phyloP scores from a whole-genome alignment of 2,329 filamentous ascomycete species.

The Pestalotiopsis sp. region DNA sequence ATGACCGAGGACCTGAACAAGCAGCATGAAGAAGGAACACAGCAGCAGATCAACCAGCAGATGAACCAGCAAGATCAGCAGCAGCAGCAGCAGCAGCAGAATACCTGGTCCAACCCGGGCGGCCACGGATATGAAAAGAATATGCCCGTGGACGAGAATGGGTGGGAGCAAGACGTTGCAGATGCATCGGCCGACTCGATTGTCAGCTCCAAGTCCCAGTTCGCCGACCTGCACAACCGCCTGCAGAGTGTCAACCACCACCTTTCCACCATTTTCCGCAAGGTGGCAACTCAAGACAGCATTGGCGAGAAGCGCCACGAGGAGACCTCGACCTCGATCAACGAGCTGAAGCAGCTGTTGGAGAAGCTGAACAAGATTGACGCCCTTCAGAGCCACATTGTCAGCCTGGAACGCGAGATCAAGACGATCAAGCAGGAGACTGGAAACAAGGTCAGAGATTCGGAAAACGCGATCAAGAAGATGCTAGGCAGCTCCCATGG shows the following conservation, averaged over 20 bases:
- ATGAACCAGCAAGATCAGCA: conserved; percentile 35
- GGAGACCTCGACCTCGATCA: conserved; percentile 52
- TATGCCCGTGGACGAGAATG: conserved; percentile 25
- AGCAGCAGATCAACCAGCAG: conserved; percentile 35
- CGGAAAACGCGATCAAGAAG: conserved; percentile 56
- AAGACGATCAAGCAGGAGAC: conserved; percentile 59
- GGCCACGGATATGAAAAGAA: conserved; percentile 26
- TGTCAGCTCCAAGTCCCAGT: conserved; percentile 62
- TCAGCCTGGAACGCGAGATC: conserved; percentile 61
- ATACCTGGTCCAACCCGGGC: conserved; percentile 22
- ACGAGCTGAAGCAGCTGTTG: conserved; percentile 49
- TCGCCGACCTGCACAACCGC: conserved; percentile 83
- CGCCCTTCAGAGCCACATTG: conserved; percentile 46
- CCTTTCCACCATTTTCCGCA: conserved; percentile 62
- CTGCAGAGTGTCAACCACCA: conserved; percentile 75
- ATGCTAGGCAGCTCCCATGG: conserved; percentile 54
- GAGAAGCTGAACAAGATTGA: conserved; percentile 45
- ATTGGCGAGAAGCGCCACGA: conserved; percentile 59
- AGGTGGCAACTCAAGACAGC: conserved; percentile 53
- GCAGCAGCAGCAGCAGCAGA: conserved; percentile 34
- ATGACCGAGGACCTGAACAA: conserved; percentile 54
- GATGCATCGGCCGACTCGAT: conserved; percentile 52
- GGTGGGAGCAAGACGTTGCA: conserved; percentile 44
- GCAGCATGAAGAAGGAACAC: conserved; percentile 32
- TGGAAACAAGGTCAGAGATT: conserved; percentile 49